Percentiles rank a stretch among this genome's conserved stretches.
Evolutionary conservation across 1,284 basidiomycete species (phyloP).

Genomic region (Entoloma clypeatum): DNA sequence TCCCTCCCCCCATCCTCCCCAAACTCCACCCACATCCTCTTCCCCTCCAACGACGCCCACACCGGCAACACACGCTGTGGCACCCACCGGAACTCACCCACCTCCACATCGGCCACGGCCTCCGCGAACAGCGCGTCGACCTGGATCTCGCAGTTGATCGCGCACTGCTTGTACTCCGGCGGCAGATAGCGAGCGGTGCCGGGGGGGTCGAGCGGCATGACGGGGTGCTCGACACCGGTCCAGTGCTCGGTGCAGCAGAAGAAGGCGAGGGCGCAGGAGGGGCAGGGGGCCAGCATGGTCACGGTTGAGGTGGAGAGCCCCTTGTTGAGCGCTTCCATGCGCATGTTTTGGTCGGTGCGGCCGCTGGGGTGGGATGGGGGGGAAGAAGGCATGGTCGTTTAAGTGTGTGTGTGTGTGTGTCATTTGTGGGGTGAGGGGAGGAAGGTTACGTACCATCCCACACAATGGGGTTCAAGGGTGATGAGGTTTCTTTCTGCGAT

Average conservation of each 20-base stretch:
- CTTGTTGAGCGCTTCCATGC: conserved; percentile 23
- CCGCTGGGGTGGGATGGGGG: conserved; percentile 24
- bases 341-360: conserved; percentile 30
- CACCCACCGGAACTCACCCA: conserved; percentile 25
- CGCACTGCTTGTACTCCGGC: conserved; percentile 33
- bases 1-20: conserved; percentile 14
- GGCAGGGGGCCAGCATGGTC: conserved; percentile 23
- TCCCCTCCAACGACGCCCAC: conserved; percentile 21
- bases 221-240: conserved; percentile 23
- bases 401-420: no score
- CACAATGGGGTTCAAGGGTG: conserved; percentile 33
- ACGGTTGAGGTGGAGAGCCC: conserved; percentile 8
- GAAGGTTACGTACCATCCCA: conserved; percentile 28
- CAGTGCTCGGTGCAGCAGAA: conserved; percentile 32
- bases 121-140: conserved; percentile 21
- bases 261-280: conserved; percentile 28
- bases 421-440: not conserved
- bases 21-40: conserved; percentile 24
- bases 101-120: conserved; percentile 12
- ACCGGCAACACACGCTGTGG: conserved; percentile 24
- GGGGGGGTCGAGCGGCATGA: conserved; percentile 19
- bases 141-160: conserved; percentile 25
- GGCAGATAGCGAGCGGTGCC: conserved; percentile 22
- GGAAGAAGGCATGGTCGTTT: not conserved
- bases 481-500: conserved; percentile 28